phyloP scores from a whole-genome alignment of 78 protist genomes.

The Neovahlkampfia damariscottae region DNA sequence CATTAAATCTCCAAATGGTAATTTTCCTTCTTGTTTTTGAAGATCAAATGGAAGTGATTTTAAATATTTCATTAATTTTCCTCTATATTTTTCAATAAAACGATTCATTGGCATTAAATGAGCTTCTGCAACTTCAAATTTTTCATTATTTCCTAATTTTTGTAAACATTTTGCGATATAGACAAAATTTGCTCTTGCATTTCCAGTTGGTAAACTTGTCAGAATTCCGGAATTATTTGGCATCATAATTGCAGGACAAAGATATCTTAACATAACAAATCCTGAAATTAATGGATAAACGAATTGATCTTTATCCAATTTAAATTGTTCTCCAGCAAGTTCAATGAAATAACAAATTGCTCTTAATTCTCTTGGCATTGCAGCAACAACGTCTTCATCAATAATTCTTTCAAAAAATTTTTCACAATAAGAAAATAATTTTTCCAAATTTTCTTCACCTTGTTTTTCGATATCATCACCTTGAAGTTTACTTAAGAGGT shows the following conservation, averaged over 20 bases:
- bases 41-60: neutral
- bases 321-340: neutral
- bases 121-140: neutral
- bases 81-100: neutral
- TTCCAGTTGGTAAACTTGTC: neutral
- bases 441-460: neutral
- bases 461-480: neutral
- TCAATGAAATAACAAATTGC: neutral
- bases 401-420: neutral
- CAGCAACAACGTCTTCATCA: neutral
- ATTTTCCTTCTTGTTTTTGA: neutral
- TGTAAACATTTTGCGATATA: neutral
- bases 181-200: neutral
- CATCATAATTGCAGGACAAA: neutral
- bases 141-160: neutral
- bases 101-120: neutral
- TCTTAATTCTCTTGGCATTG: conserved; percentile 5
- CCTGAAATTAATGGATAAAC: neutral
- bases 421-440: neutral
- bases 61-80: neutral
- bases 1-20: neutral
- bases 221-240: neutral
- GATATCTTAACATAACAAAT: neutral
- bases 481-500: neutral
- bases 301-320: neutral